A percentile compares a stretch with the other conserved stretches of the same genome.
Conservation (phyloP, 345 rosid genomes). For the Melaleuca quinquenervia region DNA sequence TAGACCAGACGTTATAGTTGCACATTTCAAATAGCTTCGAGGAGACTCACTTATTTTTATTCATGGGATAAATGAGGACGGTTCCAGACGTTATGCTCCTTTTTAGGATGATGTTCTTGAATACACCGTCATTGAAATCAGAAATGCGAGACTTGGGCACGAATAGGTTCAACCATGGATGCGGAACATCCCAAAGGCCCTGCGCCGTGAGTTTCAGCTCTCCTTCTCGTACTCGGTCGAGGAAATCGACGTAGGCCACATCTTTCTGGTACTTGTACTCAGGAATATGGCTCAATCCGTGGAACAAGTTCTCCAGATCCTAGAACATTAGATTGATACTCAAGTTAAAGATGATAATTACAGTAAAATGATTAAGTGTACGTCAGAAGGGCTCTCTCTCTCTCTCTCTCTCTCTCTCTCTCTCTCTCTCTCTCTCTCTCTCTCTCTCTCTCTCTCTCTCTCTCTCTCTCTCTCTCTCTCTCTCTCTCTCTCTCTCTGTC, state of each 20-base stretch:
- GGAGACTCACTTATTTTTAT: conserved; percentile 45
- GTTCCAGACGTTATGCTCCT: conserved; percentile 55
- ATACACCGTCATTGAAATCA: conserved; percentile 57
- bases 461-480: not conserved
- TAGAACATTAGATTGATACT: not conserved
- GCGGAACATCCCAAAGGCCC: conserved; percentile 93
- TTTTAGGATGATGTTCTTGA: conserved; percentile 51
- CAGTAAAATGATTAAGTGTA: not conserved
- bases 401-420: not conserved
- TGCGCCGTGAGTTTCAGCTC: conserved; percentile 50
- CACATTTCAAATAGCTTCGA: not conserved
- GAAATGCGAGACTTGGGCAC: conserved; percentile 57
- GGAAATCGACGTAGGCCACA: conserved; percentile 30
- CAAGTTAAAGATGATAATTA: not conserved
- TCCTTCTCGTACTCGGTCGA: conserved; percentile 65
- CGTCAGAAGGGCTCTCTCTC: not conserved
- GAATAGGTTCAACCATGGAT: conserved; percentile 90
- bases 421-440: too few relatives aligned
- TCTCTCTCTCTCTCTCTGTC: not conserved
- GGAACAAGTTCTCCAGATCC: conserved; percentile 12
- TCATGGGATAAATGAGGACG: conserved; percentile 79
- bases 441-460: too few relatives aligned
- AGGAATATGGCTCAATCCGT: conserved; percentile 3
- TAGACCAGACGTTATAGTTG: not conserved
- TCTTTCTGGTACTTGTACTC: conserved; percentile 20